phyloP scores from a whole-genome alignment of 2,329 filamentous ascomycete species.

The Massarina eburnea region DNA sequence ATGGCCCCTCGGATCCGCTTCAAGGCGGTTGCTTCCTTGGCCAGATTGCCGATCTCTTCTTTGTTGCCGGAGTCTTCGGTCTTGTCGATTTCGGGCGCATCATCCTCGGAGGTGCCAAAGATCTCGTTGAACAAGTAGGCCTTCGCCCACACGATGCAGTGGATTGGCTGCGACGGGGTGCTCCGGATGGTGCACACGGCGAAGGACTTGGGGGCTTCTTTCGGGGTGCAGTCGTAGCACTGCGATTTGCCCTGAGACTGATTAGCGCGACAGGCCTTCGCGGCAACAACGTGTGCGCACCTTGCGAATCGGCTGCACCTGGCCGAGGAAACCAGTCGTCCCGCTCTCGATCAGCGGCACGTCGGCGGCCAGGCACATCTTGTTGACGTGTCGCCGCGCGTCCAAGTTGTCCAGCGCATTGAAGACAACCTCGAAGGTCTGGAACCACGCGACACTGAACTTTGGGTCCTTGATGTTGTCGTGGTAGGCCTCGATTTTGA shows the following conservation, averaged over 20 bases:
- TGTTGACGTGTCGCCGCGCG: constrained; percentile 90
- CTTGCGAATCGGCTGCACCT: constrained; percentile 95
- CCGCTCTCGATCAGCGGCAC: constrained; percentile 94
- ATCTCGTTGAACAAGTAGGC: constrained; percentile 95
- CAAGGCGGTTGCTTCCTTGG: constrained; percentile 78
- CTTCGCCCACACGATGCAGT: constrained; percentile 98
- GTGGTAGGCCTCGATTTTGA: constrained; percentile 85
- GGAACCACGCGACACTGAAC: constrained; percentile 89
- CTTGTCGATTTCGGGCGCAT: constrained; percentile 75
- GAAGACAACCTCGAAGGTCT: constrained; percentile 81
- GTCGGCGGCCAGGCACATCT: constrained; percentile 91
- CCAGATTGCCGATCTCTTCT: constrained; percentile 84
- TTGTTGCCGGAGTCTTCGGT: constrained; percentile 81
- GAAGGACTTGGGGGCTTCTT: constrained; percentile 88
- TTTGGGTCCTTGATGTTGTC: constrained; percentile 89
- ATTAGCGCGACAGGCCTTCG: constrained; percentile 5
- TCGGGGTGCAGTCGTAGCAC: constrained; percentile 93
- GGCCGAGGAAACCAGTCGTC: constrained; percentile 95
- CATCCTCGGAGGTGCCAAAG: constrained; percentile 88
- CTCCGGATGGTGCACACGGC: constrained; percentile 97
- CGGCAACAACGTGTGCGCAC: too few species aligned
- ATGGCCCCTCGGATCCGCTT: constrained; percentile 81
- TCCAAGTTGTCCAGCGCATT: constrained; percentile 97
- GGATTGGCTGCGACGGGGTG: constrained; percentile 93
- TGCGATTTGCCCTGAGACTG: constrained; percentile 75